A percentile compares a stretch with the other conserved stretches of the same genome.
Evolutionary conservation across 176 grass and related monocot species (phyloP).

Genomic region (Tillandsia leiboldiana): DNA sequence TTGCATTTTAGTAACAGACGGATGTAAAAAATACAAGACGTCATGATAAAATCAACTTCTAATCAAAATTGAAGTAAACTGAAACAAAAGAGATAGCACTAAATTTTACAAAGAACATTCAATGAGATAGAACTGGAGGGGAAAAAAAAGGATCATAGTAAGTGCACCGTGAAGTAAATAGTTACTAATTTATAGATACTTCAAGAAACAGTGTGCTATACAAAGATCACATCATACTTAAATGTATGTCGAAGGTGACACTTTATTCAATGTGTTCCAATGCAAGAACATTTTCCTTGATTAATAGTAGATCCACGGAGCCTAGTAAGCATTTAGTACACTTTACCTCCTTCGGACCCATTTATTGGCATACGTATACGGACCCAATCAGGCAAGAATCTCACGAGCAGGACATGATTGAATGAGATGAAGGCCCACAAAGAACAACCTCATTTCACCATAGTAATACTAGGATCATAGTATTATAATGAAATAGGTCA

Average conservation of each 20-base stretch:
- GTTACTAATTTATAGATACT: neutral
- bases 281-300: neutral
- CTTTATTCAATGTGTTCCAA: neutral
- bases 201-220: no score
- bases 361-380: neutral
- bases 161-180: neutral
- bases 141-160: neutral
- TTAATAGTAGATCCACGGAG: neutral
- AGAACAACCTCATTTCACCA: conserved; percentile 4
- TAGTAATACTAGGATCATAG: neutral
- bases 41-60: no score
- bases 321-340: conserved; percentile 8
- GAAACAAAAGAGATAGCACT: no score
- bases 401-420: conserved; percentile 22
- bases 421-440: conserved; percentile 18
- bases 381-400: conserved; percentile 18
- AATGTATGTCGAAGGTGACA: neutral
- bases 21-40: no score
- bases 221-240: neutral
- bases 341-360: conserved; percentile 6
- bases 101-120: neutral
- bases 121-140: neutral
- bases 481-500: neutral
- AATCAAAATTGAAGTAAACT: no score
- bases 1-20: no score